Evolutionary conservation across 2,329 filamentous ascomycete species (phyloP).

Genomic region (Talaromyces atroroseus): DNA sequence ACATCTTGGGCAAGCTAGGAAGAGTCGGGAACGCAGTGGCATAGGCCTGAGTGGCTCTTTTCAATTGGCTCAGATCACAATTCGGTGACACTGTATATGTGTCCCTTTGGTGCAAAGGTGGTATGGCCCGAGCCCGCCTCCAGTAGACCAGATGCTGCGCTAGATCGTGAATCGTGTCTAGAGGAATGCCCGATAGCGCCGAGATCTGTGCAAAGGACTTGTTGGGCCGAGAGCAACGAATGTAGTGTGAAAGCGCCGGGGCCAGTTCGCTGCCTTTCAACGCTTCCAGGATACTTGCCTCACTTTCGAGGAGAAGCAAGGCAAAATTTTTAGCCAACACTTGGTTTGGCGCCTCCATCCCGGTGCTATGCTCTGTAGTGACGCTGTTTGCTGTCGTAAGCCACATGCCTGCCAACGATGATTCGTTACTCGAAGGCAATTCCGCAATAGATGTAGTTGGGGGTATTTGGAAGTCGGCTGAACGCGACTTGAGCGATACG

Average conservation of each 20-base stretch:
- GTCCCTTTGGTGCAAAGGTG: constrained; percentile 82
- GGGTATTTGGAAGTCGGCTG: constrained; percentile 59
- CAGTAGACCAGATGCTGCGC: constrained; percentile 94
- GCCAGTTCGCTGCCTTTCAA: constrained; percentile 67
- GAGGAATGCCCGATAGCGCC: constrained; percentile 56
- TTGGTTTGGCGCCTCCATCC: constrained; percentile 51
- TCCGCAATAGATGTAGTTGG: constrained; percentile 64
- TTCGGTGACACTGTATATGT: constrained; percentile 90
- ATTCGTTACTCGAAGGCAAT: constrained; percentile 63
- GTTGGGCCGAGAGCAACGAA: constrained; percentile 54
- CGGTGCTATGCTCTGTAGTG: constrained; percentile 61
- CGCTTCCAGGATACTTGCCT: constrained; percentile 68
- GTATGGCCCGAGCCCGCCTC: constrained; percentile 86
- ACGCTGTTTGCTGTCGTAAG: constrained; percentile 80
- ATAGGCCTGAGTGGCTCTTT: constrained; percentile 65
- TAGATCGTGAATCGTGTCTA: constrained; percentile 77
- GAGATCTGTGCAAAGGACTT: constrained; percentile 70
- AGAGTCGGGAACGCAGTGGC: constrained; percentile 74
- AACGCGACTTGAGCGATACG: constrained; percentile 64
- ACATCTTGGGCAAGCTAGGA: constrained; percentile 76
- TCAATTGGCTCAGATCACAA: constrained; percentile 68
- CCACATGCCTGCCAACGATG: constrained; percentile 70
- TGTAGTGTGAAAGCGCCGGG: constrained; percentile 68
- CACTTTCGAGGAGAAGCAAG: constrained; percentile 76
- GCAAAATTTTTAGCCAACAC: constrained; percentile 77